Evolutionary conservation across 2,329 filamentous ascomycete species (phyloP), one percentile per base, ranked within the genome.

Genomic region (Epichloe glyceriae): DNA sequence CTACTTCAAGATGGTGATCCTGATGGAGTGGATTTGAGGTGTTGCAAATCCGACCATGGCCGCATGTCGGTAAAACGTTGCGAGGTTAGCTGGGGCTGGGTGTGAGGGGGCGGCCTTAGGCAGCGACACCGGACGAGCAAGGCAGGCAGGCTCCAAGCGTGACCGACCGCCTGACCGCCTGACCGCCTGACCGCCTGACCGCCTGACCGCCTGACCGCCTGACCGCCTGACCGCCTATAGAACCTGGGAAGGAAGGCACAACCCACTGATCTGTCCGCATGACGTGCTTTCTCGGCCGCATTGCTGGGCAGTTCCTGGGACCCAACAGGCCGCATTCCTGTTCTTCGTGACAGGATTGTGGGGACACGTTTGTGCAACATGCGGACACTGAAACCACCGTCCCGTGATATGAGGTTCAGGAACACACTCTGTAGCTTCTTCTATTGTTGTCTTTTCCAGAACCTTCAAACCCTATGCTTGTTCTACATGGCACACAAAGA

Each of bases 31-130:
- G 59, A 53, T 61, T 42, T 34, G 33, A 47, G 19, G 22, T 50
- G 20, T 62, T 61, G 58, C 59, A 64, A 61, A 63, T 58, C 64
- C 64, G 64, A 62, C 63, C 60, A 63, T 65, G 65, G 61, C 65
- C 63, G 62, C 26, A 26, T 26, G 56, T 56, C 58, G 46, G 59
- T 22, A 52, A 52, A 52, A 51, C 39, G 26, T 19, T 47, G 45
- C 43, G 38, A 46, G 49, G 44, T 17, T 40, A 6, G 33, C 19
- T 20, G 5, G 26, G 49, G n/a, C 33, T 8, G 50, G 44, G 30
- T 37, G 30, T 37, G 47, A 30, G 30, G 45, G 4, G 43, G 60
- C 59, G 60, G 65, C 64, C 65, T 67, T 61, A 67, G 65, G 65
- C 64, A 64, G 55, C 62, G 57, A 65, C 55, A 61, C 61, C 58